Evolutionary conservation across 441 rosid species (phyloP).

Genomic region (Isatis lusitanica): DNA sequence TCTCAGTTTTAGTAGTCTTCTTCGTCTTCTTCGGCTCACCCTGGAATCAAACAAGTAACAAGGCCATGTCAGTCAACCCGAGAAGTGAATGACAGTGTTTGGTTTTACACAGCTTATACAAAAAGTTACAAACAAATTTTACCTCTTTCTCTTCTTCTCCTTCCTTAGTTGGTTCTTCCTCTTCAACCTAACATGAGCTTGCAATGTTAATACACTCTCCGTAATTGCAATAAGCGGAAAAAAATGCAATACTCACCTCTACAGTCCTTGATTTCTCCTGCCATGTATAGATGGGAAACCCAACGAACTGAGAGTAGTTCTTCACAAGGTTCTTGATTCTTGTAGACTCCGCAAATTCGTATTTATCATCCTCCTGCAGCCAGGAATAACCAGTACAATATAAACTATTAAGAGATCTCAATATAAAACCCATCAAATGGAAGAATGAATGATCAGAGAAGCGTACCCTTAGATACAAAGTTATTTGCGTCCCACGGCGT

Average conservation of each 20-base stretch:
- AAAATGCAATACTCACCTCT: constrained; percentile 55
- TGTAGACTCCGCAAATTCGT: constrained; percentile 74
- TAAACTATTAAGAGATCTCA: not conserved
- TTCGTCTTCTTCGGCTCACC: constrained; percentile 76
- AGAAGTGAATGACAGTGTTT: not conserved
- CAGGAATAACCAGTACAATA: constrained; percentile 2
- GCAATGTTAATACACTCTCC: not conserved
- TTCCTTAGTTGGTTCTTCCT: constrained; percentile 79
- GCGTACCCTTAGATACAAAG: constrained; percentile 80
- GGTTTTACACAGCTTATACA: not conserved
- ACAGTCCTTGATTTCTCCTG: constrained; percentile 87
- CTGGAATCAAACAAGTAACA: constrained; percentile 38
- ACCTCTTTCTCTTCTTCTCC: constrained; percentile 83
- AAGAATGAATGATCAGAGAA: not conserved
- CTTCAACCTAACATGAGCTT: constrained; percentile 67
- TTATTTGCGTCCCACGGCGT: constrained; percentile 85
- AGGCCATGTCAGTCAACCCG: not conserved
- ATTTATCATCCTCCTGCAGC: constrained; percentile 86
- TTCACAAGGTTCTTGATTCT: constrained; percentile 87
- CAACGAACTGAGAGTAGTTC: constrained; percentile 95
- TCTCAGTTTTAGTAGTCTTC: constrained; percentile 87
- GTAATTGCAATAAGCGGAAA: not conserved
- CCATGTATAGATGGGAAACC: constrained; percentile 97
- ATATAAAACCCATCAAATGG: not conserved
- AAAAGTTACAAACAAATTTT: not conserved